phyloP scores from a whole-genome alignment of 2,329 filamentous ascomycete genomes.

The Penicillium sp. region DNA sequence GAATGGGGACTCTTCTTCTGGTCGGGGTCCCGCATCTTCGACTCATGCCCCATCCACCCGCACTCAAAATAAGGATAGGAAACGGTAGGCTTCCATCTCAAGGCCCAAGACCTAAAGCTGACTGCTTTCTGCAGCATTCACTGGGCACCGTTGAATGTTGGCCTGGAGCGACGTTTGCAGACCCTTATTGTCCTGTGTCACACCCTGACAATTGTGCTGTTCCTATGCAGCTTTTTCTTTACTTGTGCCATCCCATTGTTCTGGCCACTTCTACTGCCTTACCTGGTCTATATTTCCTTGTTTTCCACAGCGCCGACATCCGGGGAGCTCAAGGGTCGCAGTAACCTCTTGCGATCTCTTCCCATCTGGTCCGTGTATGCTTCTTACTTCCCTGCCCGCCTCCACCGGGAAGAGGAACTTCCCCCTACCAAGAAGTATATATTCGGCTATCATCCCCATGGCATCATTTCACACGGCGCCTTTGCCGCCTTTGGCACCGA shows the following conservation, averaged over 20 bases:
- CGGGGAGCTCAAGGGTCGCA: slow-evolving; percentile 75
- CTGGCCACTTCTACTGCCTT: slow-evolving; percentile 79
- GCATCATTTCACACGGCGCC: slow-evolving; percentile 96
- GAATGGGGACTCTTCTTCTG: slow-evolving; percentile 16
- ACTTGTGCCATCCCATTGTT: slow-evolving; percentile 87
- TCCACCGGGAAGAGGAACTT: slow-evolving; percentile 83
- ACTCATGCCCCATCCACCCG: background rate
- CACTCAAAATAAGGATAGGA: slow-evolving; percentile 9
- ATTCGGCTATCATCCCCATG: slow-evolving; percentile 95
- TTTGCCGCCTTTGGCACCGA: slow-evolving; percentile 92
- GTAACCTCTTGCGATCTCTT: slow-evolving; percentile 71
- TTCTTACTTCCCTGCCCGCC: slow-evolving; percentile 84
- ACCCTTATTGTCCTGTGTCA: slow-evolving; percentile 78
- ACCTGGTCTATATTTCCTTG: slow-evolving; percentile 76
- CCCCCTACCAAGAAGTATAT: slow-evolving; percentile 88
- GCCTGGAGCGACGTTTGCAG: slow-evolving; percentile 72
- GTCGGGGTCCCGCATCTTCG: background rate
- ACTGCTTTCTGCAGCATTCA: slow-evolving; percentile 62
- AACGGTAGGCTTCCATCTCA: slow-evolving; percentile 15
- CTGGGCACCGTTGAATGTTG: slow-evolving; percentile 80
- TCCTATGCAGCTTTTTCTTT: slow-evolving; percentile 83
- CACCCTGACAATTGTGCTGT: slow-evolving; percentile 70
- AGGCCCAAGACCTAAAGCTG: no score
- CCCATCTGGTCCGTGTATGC: slow-evolving; percentile 87
- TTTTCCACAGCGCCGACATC: slow-evolving; percentile 78